A percentile compares a stretch with the other conserved stretches of the same genome.
Conservation (phyloP, 2,329 filamentous ascomycete species). For the Lasiodiplodia sp. region DNA sequence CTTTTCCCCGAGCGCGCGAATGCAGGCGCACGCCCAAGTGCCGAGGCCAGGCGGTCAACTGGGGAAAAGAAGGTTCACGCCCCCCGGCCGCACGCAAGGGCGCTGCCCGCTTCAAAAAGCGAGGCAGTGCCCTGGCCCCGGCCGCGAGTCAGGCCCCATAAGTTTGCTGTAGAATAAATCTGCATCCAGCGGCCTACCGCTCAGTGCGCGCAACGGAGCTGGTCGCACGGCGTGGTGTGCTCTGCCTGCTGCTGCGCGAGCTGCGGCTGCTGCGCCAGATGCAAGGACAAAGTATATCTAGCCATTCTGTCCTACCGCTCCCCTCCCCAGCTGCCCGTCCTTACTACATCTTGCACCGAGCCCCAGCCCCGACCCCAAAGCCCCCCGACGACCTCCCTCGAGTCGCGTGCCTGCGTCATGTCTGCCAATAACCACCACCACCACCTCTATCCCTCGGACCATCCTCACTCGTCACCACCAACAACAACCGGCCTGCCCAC, state of each 20-base stretch:
- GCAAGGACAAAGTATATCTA: conserved; percentile 31
- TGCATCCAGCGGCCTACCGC: conserved; percentile 22
- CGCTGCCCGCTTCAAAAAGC: conserved; percentile 25
- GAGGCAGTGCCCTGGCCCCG: conserved; percentile 17
- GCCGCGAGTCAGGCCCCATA: conserved; percentile 27
- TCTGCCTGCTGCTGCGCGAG: conserved; percentile 23
- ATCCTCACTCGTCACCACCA: conserved; percentile 9
- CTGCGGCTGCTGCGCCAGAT: conserved; percentile 25
- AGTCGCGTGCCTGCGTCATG: conserved; percentile 17
- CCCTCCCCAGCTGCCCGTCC: conserved; percentile 27
- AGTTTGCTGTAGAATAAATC: conserved; percentile 28
- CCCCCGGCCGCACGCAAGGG: conserved; percentile 24
- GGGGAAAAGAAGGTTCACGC: conserved; percentile 28
- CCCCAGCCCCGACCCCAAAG: conserved; percentile 17
- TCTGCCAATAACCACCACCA: conserved; percentile 10
- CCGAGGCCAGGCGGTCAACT: conserved; percentile 28
- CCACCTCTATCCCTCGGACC: conserved; percentile 4
- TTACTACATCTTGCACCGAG: conserved; percentile 14
- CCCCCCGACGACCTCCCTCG: not conserved
- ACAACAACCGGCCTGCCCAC: conserved; percentile 26
- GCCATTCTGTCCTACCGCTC: conserved; percentile 26
- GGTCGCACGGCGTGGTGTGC: conserved; percentile 28
- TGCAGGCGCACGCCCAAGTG: conserved; percentile 10
- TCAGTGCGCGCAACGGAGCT: conserved; percentile 21
- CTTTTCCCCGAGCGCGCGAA: conserved; percentile 18